Evolutionary conservation across 805 yeast genomes (phyloP).

Genomic region (Saccharomycopsis lassenensis): DNA sequence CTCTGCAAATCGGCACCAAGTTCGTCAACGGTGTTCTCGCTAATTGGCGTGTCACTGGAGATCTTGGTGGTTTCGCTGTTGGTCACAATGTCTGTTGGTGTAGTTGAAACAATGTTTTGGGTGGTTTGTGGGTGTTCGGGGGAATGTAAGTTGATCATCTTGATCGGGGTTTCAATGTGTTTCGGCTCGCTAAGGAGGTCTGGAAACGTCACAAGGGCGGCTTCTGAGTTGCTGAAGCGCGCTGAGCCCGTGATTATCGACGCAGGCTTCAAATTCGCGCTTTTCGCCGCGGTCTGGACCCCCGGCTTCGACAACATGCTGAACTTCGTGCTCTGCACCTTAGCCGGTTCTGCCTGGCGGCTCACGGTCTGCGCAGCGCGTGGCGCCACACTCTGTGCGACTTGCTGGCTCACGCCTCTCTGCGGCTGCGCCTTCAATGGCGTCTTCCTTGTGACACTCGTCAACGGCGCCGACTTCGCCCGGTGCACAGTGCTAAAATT

Average conservation of each 20-base stretch:
- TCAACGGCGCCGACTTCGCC: not conserved
- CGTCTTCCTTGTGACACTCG: not conserved
- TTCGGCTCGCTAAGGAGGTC: slow-evolving; percentile 2
- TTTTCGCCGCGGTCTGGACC: not conserved
- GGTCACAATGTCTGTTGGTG: not conserved
- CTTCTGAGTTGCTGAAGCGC: not conserved
- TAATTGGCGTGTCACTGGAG: slow-evolving; percentile 2
- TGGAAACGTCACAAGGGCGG: slow-evolving; percentile 2
- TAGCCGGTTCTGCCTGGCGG: too few relatives aligned
- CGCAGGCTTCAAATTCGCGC: not conserved
- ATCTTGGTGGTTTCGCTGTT: not conserved
- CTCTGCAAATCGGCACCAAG: not conserved
- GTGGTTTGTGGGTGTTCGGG: not conserved
- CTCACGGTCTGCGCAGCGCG: too few relatives aligned
- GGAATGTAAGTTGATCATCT: not conserved
- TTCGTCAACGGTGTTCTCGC: not conserved
- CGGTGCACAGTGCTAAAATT: not conserved
- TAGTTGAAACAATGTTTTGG: not conserved
- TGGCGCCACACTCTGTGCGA: too few relatives aligned
- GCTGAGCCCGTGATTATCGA: not conserved
- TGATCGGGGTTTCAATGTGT: slow-evolving; percentile 11
- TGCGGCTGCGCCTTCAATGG: not conserved
- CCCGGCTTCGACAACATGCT: not conserved
- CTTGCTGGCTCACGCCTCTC: too few relatives aligned
- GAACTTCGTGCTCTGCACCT: not conserved